Evolutionary conservation across 306 rosid species (phyloP), one percentile per base, ranked within the genome.

Genomic region (Citrullus amarus): DNA sequence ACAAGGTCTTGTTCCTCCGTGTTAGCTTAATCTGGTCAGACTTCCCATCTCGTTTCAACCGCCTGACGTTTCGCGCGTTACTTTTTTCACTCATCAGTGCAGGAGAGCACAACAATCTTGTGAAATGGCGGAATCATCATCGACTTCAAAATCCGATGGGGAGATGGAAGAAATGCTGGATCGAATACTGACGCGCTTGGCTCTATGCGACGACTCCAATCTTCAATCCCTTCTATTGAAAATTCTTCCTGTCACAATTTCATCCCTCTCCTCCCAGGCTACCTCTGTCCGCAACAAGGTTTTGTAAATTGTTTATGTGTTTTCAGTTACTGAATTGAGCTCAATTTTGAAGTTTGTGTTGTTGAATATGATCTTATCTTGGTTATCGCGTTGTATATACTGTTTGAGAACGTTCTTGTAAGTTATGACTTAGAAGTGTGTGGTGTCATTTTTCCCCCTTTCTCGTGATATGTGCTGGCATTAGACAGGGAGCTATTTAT

Each of bases 201-300:
- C 98, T 83, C 90, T 95, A 65, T 95, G 95, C 81, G 96, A 92
- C 48, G 98, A 95, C 84, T 87, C 96, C 83, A 91, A 92, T 20
- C 97, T 95, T 79, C 90, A 95, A 54, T 74, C 87, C 51, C 79
- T 95, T 68, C 98, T 95, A 78, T 83, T 87, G 74, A 90, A 89
- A 88, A 92, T 95, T 43, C 97, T 95, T 61, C 98, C 98, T 8
- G 75, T 84, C 79, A 82, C 91, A 55, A 89, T 95, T 80, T 92
- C 95, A 55, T 92, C 96, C 4, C 97, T 95, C 60, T 89, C 98
- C 36, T 84, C 90, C 56, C 83, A 72, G 67, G 85, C 98, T 62
- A 15, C 78, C 68, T 65, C 90, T 9, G 96, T 95, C 82, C 93
- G 95, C 54, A 92, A 85, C 88, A 92, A 92, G 98, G 98, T 92